Conservation (phyloP, 371 early-diverging fungal species). For the Mortierella sp. region DNA sequence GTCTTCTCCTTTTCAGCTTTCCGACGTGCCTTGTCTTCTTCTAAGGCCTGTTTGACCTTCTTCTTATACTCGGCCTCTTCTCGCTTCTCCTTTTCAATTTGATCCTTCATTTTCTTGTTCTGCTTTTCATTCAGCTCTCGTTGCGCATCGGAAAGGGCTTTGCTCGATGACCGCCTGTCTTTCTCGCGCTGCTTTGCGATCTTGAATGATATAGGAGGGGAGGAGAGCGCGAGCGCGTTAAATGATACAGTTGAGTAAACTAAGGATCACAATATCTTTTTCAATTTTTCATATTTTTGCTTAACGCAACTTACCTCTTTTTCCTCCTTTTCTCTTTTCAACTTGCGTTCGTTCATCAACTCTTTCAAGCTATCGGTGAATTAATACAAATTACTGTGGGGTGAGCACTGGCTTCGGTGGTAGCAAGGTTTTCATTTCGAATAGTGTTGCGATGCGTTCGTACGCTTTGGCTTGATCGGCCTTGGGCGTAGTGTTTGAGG, state of each 20-base stretch:
- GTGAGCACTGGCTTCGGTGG: not conserved
- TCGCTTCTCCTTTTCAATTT: slow-evolving; percentile 50
- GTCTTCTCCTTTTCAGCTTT: slow-evolving; percentile 37
- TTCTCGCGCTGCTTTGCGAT: slow-evolving; percentile 45
- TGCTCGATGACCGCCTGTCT: slow-evolving; percentile 36
- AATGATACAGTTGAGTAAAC: too few relatives aligned
- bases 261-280: too few relatives aligned
- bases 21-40: slow-evolving; percentile 46
- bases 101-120: slow-evolving; percentile 38
- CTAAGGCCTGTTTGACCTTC: slow-evolving; percentile 35
- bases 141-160: slow-evolving; percentile 41
- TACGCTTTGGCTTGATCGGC: slow-evolving; percentile 24
- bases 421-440: not conserved
- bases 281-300: not conserved
- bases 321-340: slow-evolving; percentile 51
- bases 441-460: not conserved
- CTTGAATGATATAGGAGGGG: slow-evolving; percentile 1
- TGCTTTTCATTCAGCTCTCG: slow-evolving; percentile 44
- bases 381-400: not conserved
- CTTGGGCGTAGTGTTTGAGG: not conserved
- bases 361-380: slow-evolving; percentile 34
- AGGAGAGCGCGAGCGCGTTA: not conserved
- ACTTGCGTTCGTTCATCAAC: slow-evolving; percentile 45
- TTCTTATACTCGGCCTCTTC: slow-evolving; percentile 51
- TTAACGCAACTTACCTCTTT: slow-evolving; percentile 18